Evolutionary conservation across 78 protist species (phyloP), one percentile per base, ranked within the genome.

Genomic region (Monosiga brevicollis): DNA sequence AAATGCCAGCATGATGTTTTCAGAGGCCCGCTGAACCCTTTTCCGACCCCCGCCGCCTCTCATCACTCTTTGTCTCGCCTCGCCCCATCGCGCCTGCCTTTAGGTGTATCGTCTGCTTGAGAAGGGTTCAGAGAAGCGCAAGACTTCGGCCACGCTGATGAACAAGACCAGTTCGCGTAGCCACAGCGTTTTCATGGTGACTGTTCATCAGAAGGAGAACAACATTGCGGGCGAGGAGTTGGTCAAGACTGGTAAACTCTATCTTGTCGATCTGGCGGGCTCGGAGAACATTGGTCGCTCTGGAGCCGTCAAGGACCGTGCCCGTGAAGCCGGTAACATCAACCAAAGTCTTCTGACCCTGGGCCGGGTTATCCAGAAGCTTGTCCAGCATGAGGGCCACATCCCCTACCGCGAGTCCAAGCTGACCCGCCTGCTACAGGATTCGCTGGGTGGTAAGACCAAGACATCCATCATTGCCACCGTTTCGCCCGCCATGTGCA

Each of bases 381-480:
- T 97, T n/a, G 83, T 80, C 23, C 92, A 90, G 54, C 74, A 83
- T 38, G 20, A 73, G 37, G 32, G 77, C 26, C 87, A 92, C 86
- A 62, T 95, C 0, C 95, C 97, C 42, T 94, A 94, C 92, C 84
- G 95, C 49, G 83, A 90, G 26, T 36, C 26, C 38, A 93, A 93
- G 73, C 93, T 96, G 80, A 96, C 99, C 0, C 40, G 96, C 39
- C 83, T 96, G 32, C 94, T 96, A 29, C 95, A 93, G 81, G 99
- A 96, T 38, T 92, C 96, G 42, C 90, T 96, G 25, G 99, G 99
- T 26, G 99, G 99, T 26, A 36, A 42, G 29, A 81, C 98, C 0
- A 93, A 94, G 88, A 96, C 98, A 73, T 90, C 87, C 86, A 94
- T 96, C 83, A 89, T 96, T 41, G 97, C 98, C 25, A 94, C 96